phyloP scores from a whole-genome alignment of 139 green algal species.

The Tetradesmus lagerheimii region DNA sequence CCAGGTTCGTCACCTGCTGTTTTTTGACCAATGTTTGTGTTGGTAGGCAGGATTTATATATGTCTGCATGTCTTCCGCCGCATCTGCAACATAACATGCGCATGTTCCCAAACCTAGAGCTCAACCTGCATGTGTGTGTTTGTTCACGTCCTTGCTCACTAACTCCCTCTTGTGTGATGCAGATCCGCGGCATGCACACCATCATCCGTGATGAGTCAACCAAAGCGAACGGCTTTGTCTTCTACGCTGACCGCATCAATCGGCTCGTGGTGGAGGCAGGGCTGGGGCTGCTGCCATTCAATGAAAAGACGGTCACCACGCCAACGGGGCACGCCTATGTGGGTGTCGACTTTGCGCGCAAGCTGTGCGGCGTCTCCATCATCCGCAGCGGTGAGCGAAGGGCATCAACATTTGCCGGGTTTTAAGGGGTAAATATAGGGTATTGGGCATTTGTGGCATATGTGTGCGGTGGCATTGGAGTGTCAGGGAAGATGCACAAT shows the following conservation, averaged over 20 bases:
- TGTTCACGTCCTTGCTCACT: too few relatives aligned
- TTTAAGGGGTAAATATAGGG: too few relatives aligned
- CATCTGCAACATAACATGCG: too few relatives aligned
- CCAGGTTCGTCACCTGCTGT: background rate
- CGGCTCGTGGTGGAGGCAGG: slow-evolving; percentile 82
- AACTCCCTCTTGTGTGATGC: too few relatives aligned
- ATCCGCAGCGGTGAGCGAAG: slow-evolving; percentile 82
- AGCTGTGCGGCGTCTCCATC: slow-evolving; percentile 94
- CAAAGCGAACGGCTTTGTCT: slow-evolving; percentile 91
- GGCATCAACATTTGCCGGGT: background rate
- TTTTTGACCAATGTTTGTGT: too few relatives aligned
- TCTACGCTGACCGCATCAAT: slow-evolving; percentile 80
- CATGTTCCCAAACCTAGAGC: too few relatives aligned
- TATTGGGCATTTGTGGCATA: too few relatives aligned
- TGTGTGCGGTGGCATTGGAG: too few relatives aligned
- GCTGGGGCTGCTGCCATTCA: slow-evolving; percentile 94
- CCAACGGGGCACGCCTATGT: slow-evolving; percentile 71
- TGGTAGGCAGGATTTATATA: too few relatives aligned
- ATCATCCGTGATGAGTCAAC: slow-evolving; percentile 91
- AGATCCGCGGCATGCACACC: slow-evolving; percentile 95
- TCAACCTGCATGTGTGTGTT: too few relatives aligned
- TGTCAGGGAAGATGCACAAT: too few relatives aligned
- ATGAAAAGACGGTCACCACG: slow-evolving; percentile 37
- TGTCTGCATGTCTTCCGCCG: too few relatives aligned
- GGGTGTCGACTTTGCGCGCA: slow-evolving; percentile 94